Conservation (phyloP, 2,329 filamentous ascomycete genomes). For the Cytospora chrysosperma region DNA sequence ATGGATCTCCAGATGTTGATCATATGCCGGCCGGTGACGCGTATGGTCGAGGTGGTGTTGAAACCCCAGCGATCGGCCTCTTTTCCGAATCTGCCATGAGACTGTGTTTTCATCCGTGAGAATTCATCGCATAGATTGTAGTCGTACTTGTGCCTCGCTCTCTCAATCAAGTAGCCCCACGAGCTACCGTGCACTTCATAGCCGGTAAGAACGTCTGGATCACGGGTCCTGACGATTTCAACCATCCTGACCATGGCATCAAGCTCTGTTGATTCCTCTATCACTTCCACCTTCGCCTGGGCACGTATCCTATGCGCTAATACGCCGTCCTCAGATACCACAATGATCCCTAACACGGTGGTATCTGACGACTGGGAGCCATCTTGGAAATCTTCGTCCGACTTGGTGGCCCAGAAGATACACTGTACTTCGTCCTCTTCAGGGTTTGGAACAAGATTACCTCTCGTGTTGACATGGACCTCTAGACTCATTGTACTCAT, state of each 20-base stretch:
- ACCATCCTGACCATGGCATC: conserved; percentile 84
- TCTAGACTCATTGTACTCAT: conserved; percentile 98
- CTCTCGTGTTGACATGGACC: conserved; percentile 85
- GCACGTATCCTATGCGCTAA: conserved; percentile 62
- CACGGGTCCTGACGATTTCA: conserved; percentile 76
- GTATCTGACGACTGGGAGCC: conserved; percentile 46
- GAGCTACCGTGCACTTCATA: conserved; percentile 93
- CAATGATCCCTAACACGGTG: conserved; percentile 68
- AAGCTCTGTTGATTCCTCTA: conserved; percentile 76
- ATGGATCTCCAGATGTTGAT: conserved; percentile 98
- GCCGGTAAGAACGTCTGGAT: conserved; percentile 90
- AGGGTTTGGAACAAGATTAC: conserved; percentile 79
- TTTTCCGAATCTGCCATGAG: conserved; percentile 80
- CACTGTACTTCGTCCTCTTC: conserved; percentile 85
- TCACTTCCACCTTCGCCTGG: conserved; percentile 62
- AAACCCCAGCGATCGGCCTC: conserved; percentile 91
- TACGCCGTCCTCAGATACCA: conserved; percentile 62
- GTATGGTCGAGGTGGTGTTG: conserved; percentile 87
- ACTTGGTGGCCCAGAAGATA: conserved; percentile 87
- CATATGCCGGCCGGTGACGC: conserved; percentile 90
- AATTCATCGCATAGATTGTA: conserved; percentile 90
- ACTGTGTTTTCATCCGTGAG: conserved; percentile 81
- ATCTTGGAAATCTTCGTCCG: conserved; percentile 61
- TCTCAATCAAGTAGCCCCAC: conserved; percentile 94
- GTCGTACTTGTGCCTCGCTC: conserved; percentile 81